A percentile compares a stretch with the other conserved stretches of the same genome.
Evolutionary conservation across 2,329 filamentous ascomycete genomes (phyloP).

Genomic region (Pseudogymnoascus destructans): DNA sequence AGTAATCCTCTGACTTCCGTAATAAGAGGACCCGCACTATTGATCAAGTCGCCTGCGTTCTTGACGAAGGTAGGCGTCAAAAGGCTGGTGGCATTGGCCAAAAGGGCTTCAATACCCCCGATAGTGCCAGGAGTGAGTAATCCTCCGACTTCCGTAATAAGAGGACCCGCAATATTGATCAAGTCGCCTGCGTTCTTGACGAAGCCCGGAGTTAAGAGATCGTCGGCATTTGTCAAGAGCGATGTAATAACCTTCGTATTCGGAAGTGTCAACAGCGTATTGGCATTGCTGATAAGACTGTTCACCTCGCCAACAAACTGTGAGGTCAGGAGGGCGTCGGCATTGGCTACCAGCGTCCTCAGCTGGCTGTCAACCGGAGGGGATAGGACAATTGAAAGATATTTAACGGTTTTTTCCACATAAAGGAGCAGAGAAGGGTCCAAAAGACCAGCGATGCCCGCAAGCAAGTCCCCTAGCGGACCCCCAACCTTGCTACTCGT

Average conservation of each 20-base stretch:
- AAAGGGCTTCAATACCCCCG: neutral
- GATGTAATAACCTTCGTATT: neutral
- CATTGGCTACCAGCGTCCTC: neutral
- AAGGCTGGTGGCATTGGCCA: neutral
- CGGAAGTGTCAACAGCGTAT: neutral
- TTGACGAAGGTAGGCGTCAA: neutral
- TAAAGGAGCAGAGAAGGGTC: neutral
- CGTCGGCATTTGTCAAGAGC: slow-evolving; percentile 4
- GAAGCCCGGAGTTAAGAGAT: slow-evolving; percentile 17
- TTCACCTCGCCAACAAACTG: neutral
- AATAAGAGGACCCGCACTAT: neutral
- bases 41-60: neutral
- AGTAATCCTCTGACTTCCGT: neutral
- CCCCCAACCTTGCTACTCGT: neutral
- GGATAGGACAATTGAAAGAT: neutral
- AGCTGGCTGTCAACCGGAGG: neutral
- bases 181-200: neutral
- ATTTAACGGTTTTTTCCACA: neutral
- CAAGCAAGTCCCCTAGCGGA: neutral
- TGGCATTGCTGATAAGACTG: neutral
- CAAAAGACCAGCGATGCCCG: neutral
- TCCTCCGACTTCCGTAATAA: neutral
- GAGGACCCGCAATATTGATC: neutral
- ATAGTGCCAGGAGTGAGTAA: neutral
- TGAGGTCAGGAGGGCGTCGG: slow-evolving; percentile 15